Percentiles rank a stretch among this genome's conserved stretches.
phyloP scores from a whole-genome alignment of 768 basidiomycete genomes.

The Naematelia aurantialba region DNA sequence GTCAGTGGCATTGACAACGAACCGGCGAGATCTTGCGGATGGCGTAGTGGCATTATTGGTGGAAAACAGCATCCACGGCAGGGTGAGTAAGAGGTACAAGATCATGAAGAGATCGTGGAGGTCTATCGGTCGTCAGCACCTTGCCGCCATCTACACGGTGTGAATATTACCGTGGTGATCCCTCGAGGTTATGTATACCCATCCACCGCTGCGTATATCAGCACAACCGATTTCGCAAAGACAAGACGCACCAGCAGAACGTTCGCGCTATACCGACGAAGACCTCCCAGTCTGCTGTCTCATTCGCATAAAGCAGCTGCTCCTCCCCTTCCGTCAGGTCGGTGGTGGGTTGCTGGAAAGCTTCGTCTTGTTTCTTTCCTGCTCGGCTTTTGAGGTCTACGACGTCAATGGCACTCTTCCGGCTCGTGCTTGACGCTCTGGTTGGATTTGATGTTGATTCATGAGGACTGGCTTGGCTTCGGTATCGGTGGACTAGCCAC shows the following conservation, averaged over 20 bases:
- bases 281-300: slow-evolving; percentile 56
- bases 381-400: not conserved
- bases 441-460: not conserved
- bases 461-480: slow-evolving; percentile 1
- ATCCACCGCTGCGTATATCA: slow-evolving; percentile 59
- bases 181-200: slow-evolving; percentile 80
- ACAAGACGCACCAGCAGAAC: slow-evolving; percentile 57
- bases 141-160: not conserved
- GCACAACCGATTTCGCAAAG: not conserved
- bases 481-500: slow-evolving; percentile 38
- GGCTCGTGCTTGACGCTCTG: not conserved
- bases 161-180: slow-evolving; percentile 65
- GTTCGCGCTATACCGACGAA: slow-evolving; percentile 67
- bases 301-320: slow-evolving; percentile 2
- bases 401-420: not conserved
- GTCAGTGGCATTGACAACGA: not conserved
- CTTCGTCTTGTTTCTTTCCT: slow-evolving; percentile 2
- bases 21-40: slow-evolving; percentile 11
- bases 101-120: slow-evolving; percentile 86
- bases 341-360: not conserved
- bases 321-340: slow-evolving; percentile 5
- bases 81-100: slow-evolving; percentile 71
- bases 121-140: slow-evolving; percentile 49
- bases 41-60: slow-evolving; percentile 57
- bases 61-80: slow-evolving; percentile 84